Evolutionary conservation across 2,329 filamentous ascomycete species (phyloP), one percentile per base, ranked within the genome.

Genomic region (Fusarium sp.): DNA sequence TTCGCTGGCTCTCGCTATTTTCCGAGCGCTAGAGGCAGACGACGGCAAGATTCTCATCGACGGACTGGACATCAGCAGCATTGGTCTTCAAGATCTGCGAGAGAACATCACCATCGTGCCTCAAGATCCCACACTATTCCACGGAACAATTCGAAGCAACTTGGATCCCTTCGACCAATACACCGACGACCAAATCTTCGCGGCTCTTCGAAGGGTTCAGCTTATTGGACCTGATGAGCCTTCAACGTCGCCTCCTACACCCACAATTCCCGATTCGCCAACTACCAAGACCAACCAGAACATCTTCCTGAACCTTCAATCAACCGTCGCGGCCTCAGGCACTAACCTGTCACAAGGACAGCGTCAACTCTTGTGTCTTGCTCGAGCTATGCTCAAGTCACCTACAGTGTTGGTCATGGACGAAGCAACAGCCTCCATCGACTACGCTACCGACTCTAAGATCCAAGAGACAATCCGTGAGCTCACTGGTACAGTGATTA

Each of bases 361-460:
- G 79, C 90, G 96, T 10, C 96, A 99, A 80, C 90, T 99, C 12
- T 85, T 99, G 59, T 99, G 96, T 78, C 89, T 99, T 12, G 96
- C 95, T 0, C 91, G 96, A 58, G 96, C 96, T 0, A 89, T 99
- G 72, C 91, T 99, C 69, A 98, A 97, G 82, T 88, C 89, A 34
- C 94, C 96, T 0, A 94, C 92, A 70, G 94, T 99, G 3, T 85
- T 99, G n/a, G 91, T 99, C 77, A 98, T 99, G 96, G 96, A 99
- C 80, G 96, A 99, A 84, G 96, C 96, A 1, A 99, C 96, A 1
- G 96, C 96, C 0, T 97, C 93, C 0, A 98, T 99, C 76, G 96
- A 99, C 82, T 98, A 98, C 81, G 92, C 91, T 8, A 99, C 96
- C 3, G 96, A 99, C 76, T 87, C 91, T 52, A 98, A 97, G 83